These are phyloP conservation scores for Olyra latifolia DNA, from an alignment of 176 grass and related monocot species.

Conservation along the genomic window DNA sequence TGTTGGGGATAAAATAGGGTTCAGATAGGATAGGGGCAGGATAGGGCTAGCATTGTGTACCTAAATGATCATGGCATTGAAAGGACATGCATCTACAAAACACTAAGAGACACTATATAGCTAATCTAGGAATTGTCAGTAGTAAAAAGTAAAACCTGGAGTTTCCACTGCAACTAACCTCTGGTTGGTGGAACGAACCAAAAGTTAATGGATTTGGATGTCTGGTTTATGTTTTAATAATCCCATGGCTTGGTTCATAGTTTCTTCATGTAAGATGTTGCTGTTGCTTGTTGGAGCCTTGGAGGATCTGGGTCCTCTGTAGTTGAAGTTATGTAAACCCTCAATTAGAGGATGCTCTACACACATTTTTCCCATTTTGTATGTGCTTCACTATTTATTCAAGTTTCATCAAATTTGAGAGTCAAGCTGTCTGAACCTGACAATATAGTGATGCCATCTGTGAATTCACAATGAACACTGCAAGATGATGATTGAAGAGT, in stretches of 20 bases:
- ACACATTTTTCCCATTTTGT: background rate
- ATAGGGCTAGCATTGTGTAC: no score
- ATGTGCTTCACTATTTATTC: background rate
- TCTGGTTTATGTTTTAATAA: background rate
- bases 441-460: background rate
- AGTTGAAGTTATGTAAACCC: background rate
- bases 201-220: slow-evolving; percentile 3
- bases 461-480: background rate
- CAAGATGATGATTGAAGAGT: background rate
- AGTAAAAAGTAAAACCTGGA: background rate
- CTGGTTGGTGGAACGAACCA: slow-evolving; percentile 7
- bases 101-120: background rate
- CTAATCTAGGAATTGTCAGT: background rate
- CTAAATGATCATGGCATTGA: slow-evolving; percentile 14
- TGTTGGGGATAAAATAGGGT: no score
- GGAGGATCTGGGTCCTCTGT: background rate
- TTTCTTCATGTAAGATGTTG: background rate
- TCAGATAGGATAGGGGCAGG: no score
- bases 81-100: slow-evolving; percentile 2
- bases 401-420: background rate
- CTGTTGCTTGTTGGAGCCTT: background rate
- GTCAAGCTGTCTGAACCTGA: background rate
- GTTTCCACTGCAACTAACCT: background rate
- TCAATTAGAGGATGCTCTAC: background rate
- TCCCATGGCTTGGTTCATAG: background rate